Conservation (phyloP, 1,284 basidiomycete genomes). For the Exobasidium rhododendri region DNA sequence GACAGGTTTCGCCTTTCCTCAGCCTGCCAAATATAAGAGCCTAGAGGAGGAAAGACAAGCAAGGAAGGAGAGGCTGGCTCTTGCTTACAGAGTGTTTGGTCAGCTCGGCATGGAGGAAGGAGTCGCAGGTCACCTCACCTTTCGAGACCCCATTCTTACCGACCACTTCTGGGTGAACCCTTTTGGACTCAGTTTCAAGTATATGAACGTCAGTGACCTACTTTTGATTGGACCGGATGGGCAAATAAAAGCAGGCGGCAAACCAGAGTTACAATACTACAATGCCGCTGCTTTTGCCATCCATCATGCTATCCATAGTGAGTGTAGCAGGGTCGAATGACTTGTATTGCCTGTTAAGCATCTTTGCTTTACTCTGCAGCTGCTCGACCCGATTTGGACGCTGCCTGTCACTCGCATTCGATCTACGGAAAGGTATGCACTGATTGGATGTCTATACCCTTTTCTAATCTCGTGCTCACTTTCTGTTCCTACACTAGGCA, state of each 20-base stretch:
- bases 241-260: conserved; percentile 34
- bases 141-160: conserved; percentile 62
- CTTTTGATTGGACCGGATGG: conserved; percentile 39
- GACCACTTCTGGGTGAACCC: conserved; percentile 61
- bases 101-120: conserved; percentile 65
- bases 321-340: too few relatives aligned
- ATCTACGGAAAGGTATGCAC: conserved; percentile 59
- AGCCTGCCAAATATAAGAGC: conserved; percentile 49
- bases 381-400: conserved; percentile 65
- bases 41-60: conserved; percentile 60
- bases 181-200: conserved; percentile 36
- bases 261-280: conserved; percentile 35
- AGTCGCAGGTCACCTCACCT: conserved; percentile 62
- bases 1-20: conserved; percentile 1
- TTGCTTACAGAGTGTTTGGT: conserved; percentile 62
- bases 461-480: neutral
- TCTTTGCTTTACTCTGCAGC: too few relatives aligned
- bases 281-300: conserved; percentile 60
- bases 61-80: conserved; percentile 62
- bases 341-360: too few relatives aligned
- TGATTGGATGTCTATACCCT: neutral
- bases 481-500: conserved; percentile 41
- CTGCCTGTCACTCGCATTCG: conserved; percentile 67
- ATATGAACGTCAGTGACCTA: conserved; percentile 37
- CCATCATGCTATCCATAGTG: conserved; percentile 16